phyloP scores from a whole-genome alignment of 495 filamentous ascomycete species.

The Penicillium pancosmium region DNA sequence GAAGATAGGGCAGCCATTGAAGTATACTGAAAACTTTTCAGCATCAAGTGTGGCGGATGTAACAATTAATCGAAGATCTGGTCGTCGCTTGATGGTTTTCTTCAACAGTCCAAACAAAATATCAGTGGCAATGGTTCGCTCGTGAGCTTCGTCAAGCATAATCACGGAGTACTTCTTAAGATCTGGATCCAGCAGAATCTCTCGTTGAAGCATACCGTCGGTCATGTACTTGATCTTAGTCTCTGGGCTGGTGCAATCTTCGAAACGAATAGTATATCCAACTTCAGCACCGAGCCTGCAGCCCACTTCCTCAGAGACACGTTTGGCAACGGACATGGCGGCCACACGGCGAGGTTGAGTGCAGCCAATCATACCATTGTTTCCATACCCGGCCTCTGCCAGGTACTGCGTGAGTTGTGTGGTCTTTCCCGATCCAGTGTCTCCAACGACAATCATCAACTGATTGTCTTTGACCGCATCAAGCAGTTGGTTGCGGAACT shows the following conservation, averaged over 20 bases:
- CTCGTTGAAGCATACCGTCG: slow-evolving; percentile 95
- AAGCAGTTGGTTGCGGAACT: slow-evolving; percentile 84
- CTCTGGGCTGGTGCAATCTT: slow-evolving; percentile 86
- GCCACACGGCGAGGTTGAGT: slow-evolving; percentile 97
- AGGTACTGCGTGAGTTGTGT: slow-evolving; percentile 96
- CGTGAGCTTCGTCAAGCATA: slow-evolving; percentile 98
- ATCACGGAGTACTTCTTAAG: slow-evolving; percentile 90
- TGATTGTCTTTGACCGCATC: slow-evolving; percentile 89
- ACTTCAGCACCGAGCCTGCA: slow-evolving; percentile 90
- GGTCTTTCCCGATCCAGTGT: slow-evolving; percentile 97
- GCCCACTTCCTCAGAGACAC: slow-evolving; percentile 95
- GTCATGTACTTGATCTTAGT: slow-evolving; percentile 99
- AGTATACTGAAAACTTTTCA: slow-evolving; percentile 95
- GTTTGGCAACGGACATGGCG: slow-evolving; percentile 95
- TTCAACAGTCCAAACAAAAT: slow-evolving; percentile 93
- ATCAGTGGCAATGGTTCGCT: slow-evolving; percentile 94
- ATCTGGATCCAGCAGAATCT: slow-evolving; percentile 88
- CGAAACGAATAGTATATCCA: slow-evolving; percentile 97
- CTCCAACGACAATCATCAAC: slow-evolving; percentile 92
- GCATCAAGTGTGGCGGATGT: slow-evolving; percentile 96
- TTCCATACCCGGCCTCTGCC: slow-evolving; percentile 87
- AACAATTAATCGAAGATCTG: slow-evolving; percentile 92
- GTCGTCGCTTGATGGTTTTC: slow-evolving; percentile 83
- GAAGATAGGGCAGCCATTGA: slow-evolving; percentile 92
- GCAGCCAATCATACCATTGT: slow-evolving; percentile 92